Evolutionary conservation across 257 asterid genomes (phyloP).

Genomic region (Primulina tabacum): DNA sequence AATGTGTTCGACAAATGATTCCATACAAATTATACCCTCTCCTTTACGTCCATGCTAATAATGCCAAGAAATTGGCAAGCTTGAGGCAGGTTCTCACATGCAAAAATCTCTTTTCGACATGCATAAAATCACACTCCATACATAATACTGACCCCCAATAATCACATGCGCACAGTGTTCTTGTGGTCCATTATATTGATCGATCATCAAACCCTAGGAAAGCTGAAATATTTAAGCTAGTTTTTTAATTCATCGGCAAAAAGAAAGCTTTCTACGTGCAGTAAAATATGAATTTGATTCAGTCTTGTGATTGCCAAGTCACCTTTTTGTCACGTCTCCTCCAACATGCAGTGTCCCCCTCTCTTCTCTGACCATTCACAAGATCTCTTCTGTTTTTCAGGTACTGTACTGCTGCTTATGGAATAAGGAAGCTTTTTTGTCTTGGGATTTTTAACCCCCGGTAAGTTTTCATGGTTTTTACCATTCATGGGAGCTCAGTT

Average conservation of each 20-base stretch:
- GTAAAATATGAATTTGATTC: background rate
- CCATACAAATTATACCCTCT: background rate
- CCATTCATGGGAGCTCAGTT: slow-evolving; percentile 23
- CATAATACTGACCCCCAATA: background rate
- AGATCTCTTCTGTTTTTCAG: slow-evolving; percentile 37
- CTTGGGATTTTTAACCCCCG: background rate
- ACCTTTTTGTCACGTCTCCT: slow-evolving; percentile 44
- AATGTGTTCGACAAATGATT: background rate
- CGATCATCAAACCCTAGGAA: slow-evolving; percentile 12
- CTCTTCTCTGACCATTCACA: slow-evolving; percentile 66
- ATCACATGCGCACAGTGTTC: background rate
- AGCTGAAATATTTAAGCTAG: background rate
- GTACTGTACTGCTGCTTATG: background rate
- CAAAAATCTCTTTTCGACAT: background rate
- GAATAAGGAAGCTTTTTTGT: slow-evolving; percentile 13
- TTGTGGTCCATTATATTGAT: slow-evolving; percentile 17
- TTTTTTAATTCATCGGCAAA: slow-evolving; percentile 9
- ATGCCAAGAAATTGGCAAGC: background rate
- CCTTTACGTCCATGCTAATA: no score
- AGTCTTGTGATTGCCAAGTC: slow-evolving; percentile 35
- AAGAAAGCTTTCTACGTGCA: slow-evolving; percentile 28
- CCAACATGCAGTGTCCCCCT: slow-evolving; percentile 29
- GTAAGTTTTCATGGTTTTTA: slow-evolving; percentile 13
- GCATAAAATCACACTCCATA: background rate
- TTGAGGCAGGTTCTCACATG: background rate